Evolutionary conservation across 345 rosid species (phyloP).

Genomic region (Zanthoxylum bungeanum): DNA sequence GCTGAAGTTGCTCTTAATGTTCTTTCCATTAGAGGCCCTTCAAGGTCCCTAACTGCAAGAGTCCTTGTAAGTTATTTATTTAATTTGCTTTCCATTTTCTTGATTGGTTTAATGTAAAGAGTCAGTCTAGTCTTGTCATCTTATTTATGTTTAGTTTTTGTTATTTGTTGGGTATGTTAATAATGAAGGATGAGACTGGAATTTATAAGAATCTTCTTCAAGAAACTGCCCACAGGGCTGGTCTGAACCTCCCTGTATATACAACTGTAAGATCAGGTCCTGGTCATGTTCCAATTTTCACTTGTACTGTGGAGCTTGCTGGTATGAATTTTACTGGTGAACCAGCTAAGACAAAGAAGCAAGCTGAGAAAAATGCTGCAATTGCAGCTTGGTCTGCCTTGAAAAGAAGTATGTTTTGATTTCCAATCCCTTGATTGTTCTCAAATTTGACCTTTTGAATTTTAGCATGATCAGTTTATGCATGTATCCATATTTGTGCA

Average conservation of each 20-base stretch:
- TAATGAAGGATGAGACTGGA: slow-evolving; percentile 69
- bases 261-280: slow-evolving; percentile 75
- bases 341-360: slow-evolving; percentile 71
- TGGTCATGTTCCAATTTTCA: slow-evolving; percentile 60
- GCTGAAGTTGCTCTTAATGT: slow-evolving; percentile 66
- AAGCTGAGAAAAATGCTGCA: slow-evolving; percentile 83
- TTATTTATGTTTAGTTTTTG: not conserved
- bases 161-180: not conserved
- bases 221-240: slow-evolving; percentile 76
- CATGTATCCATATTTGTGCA: slow-evolving; percentile 19
- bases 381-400: slow-evolving; percentile 76
- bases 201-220: slow-evolving; percentile 76
- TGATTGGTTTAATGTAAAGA: not conserved
- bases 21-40: slow-evolving; percentile 57
- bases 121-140: not conserved
- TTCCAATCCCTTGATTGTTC: not conserved
- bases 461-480: not conserved
- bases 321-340: slow-evolving; percentile 64
- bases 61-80: slow-evolving; percentile 50
- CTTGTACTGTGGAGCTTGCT: slow-evolving; percentile 64
- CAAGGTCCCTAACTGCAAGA: slow-evolving; percentile 64
- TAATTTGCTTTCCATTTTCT: not conserved
- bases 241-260: slow-evolving; percentile 63
- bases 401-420: slow-evolving; percentile 37
- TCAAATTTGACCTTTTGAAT: not conserved